Base-by-base conservation (phyloP, 2,329 filamentous ascomycete species). In the Fusarium sp. region DNA sequence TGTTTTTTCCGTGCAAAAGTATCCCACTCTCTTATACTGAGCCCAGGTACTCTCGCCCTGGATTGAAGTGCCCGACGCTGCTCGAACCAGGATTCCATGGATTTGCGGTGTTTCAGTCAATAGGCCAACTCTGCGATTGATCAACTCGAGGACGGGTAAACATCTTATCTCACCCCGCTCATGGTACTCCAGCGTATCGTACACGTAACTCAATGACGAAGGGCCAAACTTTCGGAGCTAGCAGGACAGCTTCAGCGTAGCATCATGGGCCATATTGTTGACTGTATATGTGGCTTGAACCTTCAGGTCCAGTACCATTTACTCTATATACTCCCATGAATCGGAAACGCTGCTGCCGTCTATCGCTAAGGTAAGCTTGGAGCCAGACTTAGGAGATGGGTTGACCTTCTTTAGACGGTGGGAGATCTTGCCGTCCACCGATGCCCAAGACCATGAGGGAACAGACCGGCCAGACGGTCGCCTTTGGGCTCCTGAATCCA, bases 361-460 rank as follows among this genome's bases (percentile, higher is more conserved):
- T 0, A 18, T 21, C 4, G 5, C 14, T 5, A 31, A 0, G 27
- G 10, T 16, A 31, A n/a, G 0, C 0, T 3, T 8, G 6, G 45
- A n/a, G 27, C 19, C 27, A 12, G 21, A n/a, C 0, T n/a, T n/a
- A 3, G 0, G 4, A 7, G 4, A 2, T 31, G 21, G 45, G 8
- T 10, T 10, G 0, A 14, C 0, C 4, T 10, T 33, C 46, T 33
- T 15, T 0, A 49, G 29, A 2, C 16, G 11, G 9, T 49, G 46
- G 3, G 29, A 49, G n/a, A 49, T 33, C 29, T 23, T 23, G 6
- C 46, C 46, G 0, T 49, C 46, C n/a, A 33, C 29, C 0, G 46
- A 49, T 2, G 46, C 46, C 29, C 46, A 49, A 2, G 29, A 49
- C 46, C 46, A 49, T 3, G 46, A 4, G 21, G 46, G 46, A 33